These are phyloP conservation scores for Nidularia sp. DNA, from an alignment of 768 basidiomycete genomes.

Conservation along the genomic window DNA sequence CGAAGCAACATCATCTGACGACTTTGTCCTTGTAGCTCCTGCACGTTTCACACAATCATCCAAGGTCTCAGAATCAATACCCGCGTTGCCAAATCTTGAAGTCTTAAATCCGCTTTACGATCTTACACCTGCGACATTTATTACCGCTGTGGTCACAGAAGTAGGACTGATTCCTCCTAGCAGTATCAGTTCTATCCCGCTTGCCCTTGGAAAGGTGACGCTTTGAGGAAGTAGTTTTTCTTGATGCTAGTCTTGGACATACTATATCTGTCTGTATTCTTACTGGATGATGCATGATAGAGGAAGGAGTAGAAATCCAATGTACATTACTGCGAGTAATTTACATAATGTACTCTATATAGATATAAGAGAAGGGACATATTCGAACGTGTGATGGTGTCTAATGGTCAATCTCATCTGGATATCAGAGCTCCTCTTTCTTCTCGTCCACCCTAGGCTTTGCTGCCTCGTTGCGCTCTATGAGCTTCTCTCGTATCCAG, in stretches of 20 bases:
- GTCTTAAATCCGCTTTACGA: slow-evolving; percentile 90
- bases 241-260: slow-evolving; percentile 1
- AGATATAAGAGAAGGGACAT: not conserved
- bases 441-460: slow-evolving; percentile 1
- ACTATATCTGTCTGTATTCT: not conserved
- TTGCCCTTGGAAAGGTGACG: slow-evolving; percentile 55
- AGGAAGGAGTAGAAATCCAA: not conserved
- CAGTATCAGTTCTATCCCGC: slow-evolving; percentile 80
- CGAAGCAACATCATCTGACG: not conserved
- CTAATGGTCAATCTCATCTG: no score
- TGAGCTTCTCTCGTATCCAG: slow-evolving; percentile 59
- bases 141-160: slow-evolving; percentile 96
- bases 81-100: slow-evolving; percentile 55
- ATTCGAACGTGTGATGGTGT: no score
- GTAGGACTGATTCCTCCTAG: slow-evolving; percentile 93
- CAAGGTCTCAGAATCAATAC: slow-evolving; percentile 13
- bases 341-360: not conserved
- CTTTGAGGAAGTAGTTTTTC: slow-evolving; percentile 21
- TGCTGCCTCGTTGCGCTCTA: slow-evolving; percentile 28
- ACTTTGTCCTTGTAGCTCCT: slow-evolving; percentile 24
- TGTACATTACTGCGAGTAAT: no score
- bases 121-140: slow-evolving; percentile 85
- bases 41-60: slow-evolving; percentile 22
- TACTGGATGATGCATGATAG: not conserved
- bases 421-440: no score